Base-by-base conservation (phyloP, 2,329 filamentous ascomycete genomes). In the Colletotrichum acutatum region DNA sequence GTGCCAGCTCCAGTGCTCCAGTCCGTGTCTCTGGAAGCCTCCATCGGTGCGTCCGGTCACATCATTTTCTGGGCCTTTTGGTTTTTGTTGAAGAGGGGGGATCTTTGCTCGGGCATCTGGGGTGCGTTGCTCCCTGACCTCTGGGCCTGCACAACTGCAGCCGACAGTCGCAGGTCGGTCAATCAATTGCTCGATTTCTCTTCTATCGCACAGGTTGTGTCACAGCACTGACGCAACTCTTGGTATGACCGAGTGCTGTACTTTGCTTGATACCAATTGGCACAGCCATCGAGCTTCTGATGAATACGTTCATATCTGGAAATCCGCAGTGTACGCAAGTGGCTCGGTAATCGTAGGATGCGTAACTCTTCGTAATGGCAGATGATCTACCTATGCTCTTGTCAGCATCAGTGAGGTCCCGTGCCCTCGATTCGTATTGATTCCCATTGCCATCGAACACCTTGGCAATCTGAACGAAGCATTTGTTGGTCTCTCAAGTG, bases 121-220 rank as follows among this genome's bases (percentile, higher is more conserved):
- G 57, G 57, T 52, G 37, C 57, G 58, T 58, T 9, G 19, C 16
- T n/a, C 16, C 7, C 22, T 49, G 42, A 11, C 19, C 42, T 49
- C 19, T 49, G 19, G 42, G 9, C 19, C 42, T 49, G 42, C 42
- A 49, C 19, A n/a, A 11, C 42, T 49, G 19, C 19, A 49, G 19
- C 19, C 42, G 42, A 49, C 58, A 37, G 37, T 16, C 58, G 37
- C 49, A 60, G 57, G 54, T 58, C 22, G 49, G 66, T 56, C 49
- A 69, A 60, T 69, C 65, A 69, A 32, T 54, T 59, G 66, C 66
- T 62, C 32, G 66, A 62, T 63, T 56, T 64, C 59, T 49, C 34
- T 63, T 3, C 46, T 24, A 30, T 54, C 49, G 34, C 14, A 24
- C 54, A 26, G 59, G 34, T 37, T 49, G 69, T 26, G 53, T 59